Evolutionary conservation across 768 basidiomycete species (phyloP), one percentile per base, ranked within the genome.

Genomic region (Pulveroboletus sp.): DNA sequence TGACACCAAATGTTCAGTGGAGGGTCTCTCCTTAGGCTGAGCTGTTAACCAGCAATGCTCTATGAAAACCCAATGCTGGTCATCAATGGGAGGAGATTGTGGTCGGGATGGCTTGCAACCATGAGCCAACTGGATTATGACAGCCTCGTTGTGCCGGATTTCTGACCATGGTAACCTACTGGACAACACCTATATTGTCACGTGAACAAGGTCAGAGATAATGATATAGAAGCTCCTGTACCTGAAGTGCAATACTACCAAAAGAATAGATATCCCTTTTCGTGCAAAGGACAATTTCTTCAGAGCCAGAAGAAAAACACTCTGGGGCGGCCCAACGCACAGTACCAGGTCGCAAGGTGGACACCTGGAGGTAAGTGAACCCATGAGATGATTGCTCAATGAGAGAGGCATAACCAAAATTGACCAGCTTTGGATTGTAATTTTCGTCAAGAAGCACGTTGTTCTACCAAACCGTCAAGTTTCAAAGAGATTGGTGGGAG

Each of bases 141-240:
- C 16, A 7, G n/a, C 7, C 1, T 5, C 24, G 6, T 54, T 48
- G 3, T 12, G 12, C 16, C 14, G 50, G 14, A 56, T 17, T 6
- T 50, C 45, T 4, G 41, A 24, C 45, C 46, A 52, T 3, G 53
- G 50, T 2, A 22, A 17, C 23, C 31, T 31, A 2, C 57, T 51
- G 2, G 56, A 58, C 43, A 58, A 17, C 2, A 58, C 48, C 76
- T 70, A 19, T 5, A 42, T 11, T 23, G 9, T 9, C 29, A 16
- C 46, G 22, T 47, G 36, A 13, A 47, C 11, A 34, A 35, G 4
- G 5, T 9, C 4, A 32, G 7, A 7, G 1, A 12, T 11, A 6
- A 47, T 20, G 5, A 20, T 14, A 2, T 1, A 13, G 27, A 29
- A 29, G 44, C 46, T 12, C n/a, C n/a, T n/a, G n/a, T n/a, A 29